Base-by-base conservation (phyloP, 345 rosid genomes). In the Hibiscus syriacus region DNA sequence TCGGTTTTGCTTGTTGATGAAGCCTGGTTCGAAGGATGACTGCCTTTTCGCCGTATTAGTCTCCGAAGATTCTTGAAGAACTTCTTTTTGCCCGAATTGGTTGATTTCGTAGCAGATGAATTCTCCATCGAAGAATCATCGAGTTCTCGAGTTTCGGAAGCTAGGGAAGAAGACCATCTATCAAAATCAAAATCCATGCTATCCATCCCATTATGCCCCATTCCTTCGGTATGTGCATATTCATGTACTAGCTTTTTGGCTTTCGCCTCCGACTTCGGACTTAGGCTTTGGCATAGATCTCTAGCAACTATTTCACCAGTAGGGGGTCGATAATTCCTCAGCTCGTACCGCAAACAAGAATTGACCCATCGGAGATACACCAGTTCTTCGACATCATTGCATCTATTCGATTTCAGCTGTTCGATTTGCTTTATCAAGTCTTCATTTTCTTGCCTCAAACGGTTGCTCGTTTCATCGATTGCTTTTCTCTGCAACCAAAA, bases 291-390 rank as follows among this genome's bases (percentile, higher is more conserved):
- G 72, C 96, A 84, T 20, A 90, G 84, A 82, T 93, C 98, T 66
- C 96, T 84, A 43, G 98, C 98, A 23, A 70, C 86, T 7, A 90
- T 87, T 79, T 85, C 91, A 68, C 95, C 92, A 0, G 81, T 5
- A 0, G 81, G 79, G 8, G 87, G 84, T 66, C 81, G 81, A 77
- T 83, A 89, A 67, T 90, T 84, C 34, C 96, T 82, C 69, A 94
- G 79, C 82, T 94, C 97, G 16, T 85, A 82, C 30, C 99, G 76
- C 66, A 94, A 80, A 70, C 99, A 94, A 67, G 99, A 97, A 25
- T 94, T 94, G 56, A 94, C 67, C 99, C 99, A 94, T 29, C 86
- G 82, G 8, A 94, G 91, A 74, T 94, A 90, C 52, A 94, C 99
- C 6, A 89, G 66, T 78, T 94, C 86, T 64, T 90, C 96, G 1